phyloP scores from a whole-genome alignment of 192 early-diverging fungal genomes.

The Coemansia sp. region DNA sequence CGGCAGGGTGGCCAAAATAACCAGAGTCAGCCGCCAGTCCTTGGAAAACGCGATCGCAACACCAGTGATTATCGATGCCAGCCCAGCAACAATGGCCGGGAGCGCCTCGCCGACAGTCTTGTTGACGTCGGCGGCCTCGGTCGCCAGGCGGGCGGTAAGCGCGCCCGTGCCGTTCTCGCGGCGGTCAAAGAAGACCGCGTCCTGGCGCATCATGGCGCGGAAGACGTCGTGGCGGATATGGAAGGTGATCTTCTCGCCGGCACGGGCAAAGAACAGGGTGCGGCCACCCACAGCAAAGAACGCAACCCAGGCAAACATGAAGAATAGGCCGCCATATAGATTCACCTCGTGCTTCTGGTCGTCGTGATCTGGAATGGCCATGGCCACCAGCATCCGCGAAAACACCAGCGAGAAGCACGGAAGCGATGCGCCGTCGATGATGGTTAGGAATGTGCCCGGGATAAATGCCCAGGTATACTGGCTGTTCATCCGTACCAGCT shows the following conservation, averaged over 20 bases:
- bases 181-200: conserved; percentile 83
- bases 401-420: conserved; percentile 75
- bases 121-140: conserved; percentile 67
- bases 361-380: conserved; percentile 13
- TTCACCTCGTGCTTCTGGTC: conserved; percentile 37
- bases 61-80: conserved; percentile 30
- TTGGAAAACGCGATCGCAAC: conserved; percentile 63
- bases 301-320: conserved; percentile 55
- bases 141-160: conserved; percentile 72
- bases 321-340: conserved; percentile 56
- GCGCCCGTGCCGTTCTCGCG: conserved; percentile 71
- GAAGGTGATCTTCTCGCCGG: conserved; percentile 67
- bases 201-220: conserved; percentile 71
- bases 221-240: conserved; percentile 62
- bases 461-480: conserved; percentile 40
- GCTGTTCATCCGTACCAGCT: conserved; percentile 39
- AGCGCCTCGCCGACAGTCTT: conserved; percentile 46
- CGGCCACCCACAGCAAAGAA: conserved; percentile 53
- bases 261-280: conserved; percentile 55
- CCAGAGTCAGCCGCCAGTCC: conserved; percentile 79
- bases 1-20: conserved; percentile 60
- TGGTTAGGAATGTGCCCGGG: conserved; percentile 56
- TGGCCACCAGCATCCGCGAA: conserved; percentile 40
- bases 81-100: conserved; percentile 21
- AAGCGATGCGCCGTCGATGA: conserved; percentile 65